Evolutionary conservation across 2,329 filamentous ascomycete genomes (phyloP), one percentile per base, ranked within the genome.

Genomic region (Talaromyces marneffei): DNA sequence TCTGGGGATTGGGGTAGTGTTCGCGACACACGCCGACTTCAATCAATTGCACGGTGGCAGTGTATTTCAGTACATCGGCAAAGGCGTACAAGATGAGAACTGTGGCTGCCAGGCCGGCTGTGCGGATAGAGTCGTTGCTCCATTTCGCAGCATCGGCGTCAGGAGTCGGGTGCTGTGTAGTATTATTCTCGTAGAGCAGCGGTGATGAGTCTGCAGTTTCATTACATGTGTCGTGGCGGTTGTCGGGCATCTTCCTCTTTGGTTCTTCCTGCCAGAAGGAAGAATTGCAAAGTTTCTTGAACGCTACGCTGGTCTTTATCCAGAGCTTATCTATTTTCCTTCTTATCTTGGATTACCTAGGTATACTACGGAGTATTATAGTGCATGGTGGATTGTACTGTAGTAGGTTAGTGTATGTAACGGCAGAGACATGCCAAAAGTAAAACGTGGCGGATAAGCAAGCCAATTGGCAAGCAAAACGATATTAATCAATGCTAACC

Each of bases 11-110:
- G 4, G 53, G 53, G 2, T 33, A 42, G 37, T 56, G 53, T 42
- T 44, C 53, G 16, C 53, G 53, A 56, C 53, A 56, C n/a, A 44
- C 53, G 53, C 53, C 53, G 14, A 42, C 31, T 33, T 56, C 53
- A 23, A 56, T 56, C n/a, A 56, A 31, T 20, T 29, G 53, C 37
- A 56, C 53, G 3, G 53, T 56, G n/a, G 53, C 25, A 18, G 53
- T 56, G 37, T 56, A 56, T 44, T 42, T 56, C 3, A 56, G 53
- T 25, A 56, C 53, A 31, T 56, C 53, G 5, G 53, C 53, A 44
- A 56, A 56, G 2, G 53, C 53, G 37, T 56, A 56, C 25, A 56
- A 56, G 12, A 56, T 29, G 2, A 56, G 37, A n/a, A 56, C 16
- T 1, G 14, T 18, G 25, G 25, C 37, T n/a, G 53, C 37, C 53